Evolutionary conservation across 495 filamentous ascomycete genomes (phyloP).

Genomic region (Umbilicaria muhlenbergii): DNA sequence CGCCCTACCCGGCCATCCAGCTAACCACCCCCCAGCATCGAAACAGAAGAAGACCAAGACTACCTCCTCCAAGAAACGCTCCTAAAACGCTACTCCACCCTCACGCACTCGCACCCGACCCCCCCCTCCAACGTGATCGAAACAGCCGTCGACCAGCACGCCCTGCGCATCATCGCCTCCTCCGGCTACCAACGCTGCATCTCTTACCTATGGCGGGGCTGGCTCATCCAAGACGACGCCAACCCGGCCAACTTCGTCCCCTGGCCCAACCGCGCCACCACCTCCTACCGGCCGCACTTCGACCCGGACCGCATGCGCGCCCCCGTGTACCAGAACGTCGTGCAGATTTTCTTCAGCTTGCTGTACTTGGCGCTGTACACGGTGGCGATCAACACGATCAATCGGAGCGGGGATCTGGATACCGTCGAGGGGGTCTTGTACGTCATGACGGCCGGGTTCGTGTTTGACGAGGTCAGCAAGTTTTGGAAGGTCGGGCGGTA

Average conservation of each 20-base stretch:
- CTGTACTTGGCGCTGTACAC: slow-evolving; percentile 78
- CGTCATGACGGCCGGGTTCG: slow-evolving; percentile 81
- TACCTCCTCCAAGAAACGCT: slow-evolving; percentile 68
- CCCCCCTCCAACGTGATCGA: slow-evolving; percentile 76
- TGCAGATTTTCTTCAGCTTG: slow-evolving; percentile 72
- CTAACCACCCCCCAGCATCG: slow-evolving; percentile 39
- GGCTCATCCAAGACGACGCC: slow-evolving; percentile 86
- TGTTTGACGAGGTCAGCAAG: slow-evolving; percentile 73
- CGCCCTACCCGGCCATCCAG: not conserved
- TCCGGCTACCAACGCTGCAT: slow-evolving; percentile 96
- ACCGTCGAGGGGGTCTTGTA: slow-evolving; percentile 75
- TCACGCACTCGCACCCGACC: slow-evolving; percentile 54
- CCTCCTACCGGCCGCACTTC: slow-evolving; percentile 61
- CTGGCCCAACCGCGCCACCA: slow-evolving; percentile 62
- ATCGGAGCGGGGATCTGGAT: slow-evolving; percentile 64
- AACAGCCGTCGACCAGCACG: slow-evolving; percentile 82
- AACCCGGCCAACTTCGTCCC: slow-evolving; percentile 75
- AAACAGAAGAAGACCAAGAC: slow-evolving; percentile 57
- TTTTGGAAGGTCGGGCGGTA: slow-evolving; percentile 83
- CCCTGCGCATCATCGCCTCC: slow-evolving; percentile 69
- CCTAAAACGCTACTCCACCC: slow-evolving; percentile 81
- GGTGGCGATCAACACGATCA: slow-evolving; percentile 81
- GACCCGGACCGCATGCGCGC: slow-evolving; percentile 89
- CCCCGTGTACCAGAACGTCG: slow-evolving; percentile 78
- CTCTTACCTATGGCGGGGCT: slow-evolving; percentile 80